Evolutionary conservation across 176 grass and related monocot genomes (phyloP).

Genomic region (Miscanthus lutarioriparius): DNA sequence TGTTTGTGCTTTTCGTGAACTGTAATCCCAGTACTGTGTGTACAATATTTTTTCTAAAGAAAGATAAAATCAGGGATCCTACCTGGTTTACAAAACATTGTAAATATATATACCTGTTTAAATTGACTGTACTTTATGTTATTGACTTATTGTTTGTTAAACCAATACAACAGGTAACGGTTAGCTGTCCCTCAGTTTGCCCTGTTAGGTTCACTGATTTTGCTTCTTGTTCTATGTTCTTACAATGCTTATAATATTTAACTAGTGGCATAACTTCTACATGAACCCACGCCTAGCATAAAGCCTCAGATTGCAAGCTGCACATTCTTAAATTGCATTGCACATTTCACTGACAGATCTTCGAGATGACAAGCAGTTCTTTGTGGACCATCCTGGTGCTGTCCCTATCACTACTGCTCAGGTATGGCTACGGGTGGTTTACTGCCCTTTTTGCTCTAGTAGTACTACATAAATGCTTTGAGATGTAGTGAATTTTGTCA

Average conservation of each 20-base stretch:
- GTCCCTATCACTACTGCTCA: conserved; percentile 76
- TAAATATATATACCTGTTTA: not conserved
- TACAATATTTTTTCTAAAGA: not conserved
- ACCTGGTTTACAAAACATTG: not conserved
- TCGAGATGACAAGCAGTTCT: conserved; percentile 76
- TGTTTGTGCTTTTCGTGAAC: not conserved
- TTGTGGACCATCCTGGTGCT: conserved; percentile 76
- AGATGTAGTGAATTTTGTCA: not conserved
- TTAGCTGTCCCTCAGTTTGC: not conserved
- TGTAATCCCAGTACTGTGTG: not conserved
- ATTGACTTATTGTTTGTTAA: not conserved
- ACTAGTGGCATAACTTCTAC: not conserved
- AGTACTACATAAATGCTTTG: not conserved
- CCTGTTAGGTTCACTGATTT: not conserved
- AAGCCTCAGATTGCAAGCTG: not conserved
- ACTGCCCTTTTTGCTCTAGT: not conserved
- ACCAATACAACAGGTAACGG: not conserved
- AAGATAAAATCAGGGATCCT: conserved; percentile 3
- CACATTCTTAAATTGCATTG: conserved; percentile 6
- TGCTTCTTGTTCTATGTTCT: not conserved
- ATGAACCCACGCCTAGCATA: not conserved
- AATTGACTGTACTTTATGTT: not conserved
- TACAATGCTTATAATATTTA: not conserved
- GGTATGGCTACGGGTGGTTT: conserved; percentile 35
- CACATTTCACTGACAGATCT: conserved; percentile 54